Percentiles rank a stretch among this genome's conserved stretches.
These are phyloP conservation scores for Fusarium chuoi DNA, from an alignment of 2,329 filamentous ascomycete species.

Conservation along the genomic window DNA sequence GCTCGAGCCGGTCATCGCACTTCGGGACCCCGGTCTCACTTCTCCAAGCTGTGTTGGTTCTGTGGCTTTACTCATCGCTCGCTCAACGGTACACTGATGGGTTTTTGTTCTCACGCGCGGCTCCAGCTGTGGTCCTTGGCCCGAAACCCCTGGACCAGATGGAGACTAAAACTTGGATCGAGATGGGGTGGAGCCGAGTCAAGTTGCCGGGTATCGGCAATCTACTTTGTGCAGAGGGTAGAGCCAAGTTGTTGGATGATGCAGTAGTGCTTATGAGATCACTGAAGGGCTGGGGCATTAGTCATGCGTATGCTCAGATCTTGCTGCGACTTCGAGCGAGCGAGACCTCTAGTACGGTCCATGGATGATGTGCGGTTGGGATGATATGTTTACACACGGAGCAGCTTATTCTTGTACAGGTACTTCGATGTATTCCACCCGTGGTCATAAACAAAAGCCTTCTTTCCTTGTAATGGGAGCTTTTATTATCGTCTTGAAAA, in stretches of 20 bases:
- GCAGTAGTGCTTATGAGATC: slow-evolving; percentile 4
- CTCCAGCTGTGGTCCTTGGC: neutral
- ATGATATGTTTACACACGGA: neutral
- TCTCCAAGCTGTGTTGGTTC: neutral
- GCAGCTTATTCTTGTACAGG: too few relatives aligned
- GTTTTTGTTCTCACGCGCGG: neutral
- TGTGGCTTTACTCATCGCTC: slow-evolving; percentile 8
- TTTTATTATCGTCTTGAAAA: too few relatives aligned
- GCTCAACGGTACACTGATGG: neutral
- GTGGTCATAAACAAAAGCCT: too few relatives aligned
- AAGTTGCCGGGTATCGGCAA: neutral
- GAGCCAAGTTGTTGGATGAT: neutral
- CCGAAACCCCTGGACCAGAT: neutral
- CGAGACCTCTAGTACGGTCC: neutral
- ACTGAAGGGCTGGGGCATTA: slow-evolving; percentile 1
- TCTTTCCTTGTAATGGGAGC: too few relatives aligned
- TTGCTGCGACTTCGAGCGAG: neutral
- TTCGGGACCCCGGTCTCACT: neutral
- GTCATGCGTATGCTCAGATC: slow-evolving; percentile 1
- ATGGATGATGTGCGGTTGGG: neutral
- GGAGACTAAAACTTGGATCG: neutral
- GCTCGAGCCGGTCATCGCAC: slow-evolving; percentile 8
- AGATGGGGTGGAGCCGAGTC: slow-evolving; percentile 8
- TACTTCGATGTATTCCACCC: too few relatives aligned
- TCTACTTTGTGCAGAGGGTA: neutral